Evolutionary conservation across 176 grass and related monocot genomes (phyloP), one percentile per base, ranked within the genome.

Genomic region (Aegilops longissima): DNA sequence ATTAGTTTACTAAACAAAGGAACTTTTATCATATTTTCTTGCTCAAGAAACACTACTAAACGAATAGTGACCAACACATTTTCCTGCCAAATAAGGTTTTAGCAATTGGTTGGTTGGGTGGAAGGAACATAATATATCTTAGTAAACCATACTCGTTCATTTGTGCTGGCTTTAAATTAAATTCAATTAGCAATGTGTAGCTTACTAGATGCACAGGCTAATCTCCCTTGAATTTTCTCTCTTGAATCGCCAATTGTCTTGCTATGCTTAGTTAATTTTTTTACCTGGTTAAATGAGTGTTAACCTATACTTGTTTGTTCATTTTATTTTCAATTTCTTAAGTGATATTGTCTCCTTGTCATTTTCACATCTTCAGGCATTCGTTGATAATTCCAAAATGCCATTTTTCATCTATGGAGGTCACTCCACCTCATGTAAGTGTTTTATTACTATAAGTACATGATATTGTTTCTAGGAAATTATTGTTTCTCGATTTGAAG

Each of bases 311-410:
- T 72, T 35, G 9, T 74, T 9, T 44, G 21, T 83, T 21, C 67
- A 79, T 78, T 86, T 44, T 80, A 33, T 47, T 14, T 69, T 91
- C 82, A 23, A 20, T 24, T 76, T 76, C 39, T 24, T 30, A 51
- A 52, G 6, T 51, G 12, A 52, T 42, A 12, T 20, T 73, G 9
- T 42, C 5, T 44, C 3, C 21, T 66, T 64, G 80, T 4, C 67
- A 79, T 86, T 47, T 63, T 72, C 25, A 24, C 20, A 75, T 27
- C 12, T 87, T 38, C 86, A 94, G 90, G 86, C 90, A 97, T 88
- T 94, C 95, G 18, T 91, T 97, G 64, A 88, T 97, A 70, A 92
- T 97, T 89, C 95, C 95, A 86, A 97, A 97, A 88, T 65, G 59
- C 9, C 95, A 97, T 91, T 94, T 87, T 81, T 89, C 92, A 33